These are phyloP conservation scores for Russula brevipes DNA, from an alignment of 768 basidiomycete genomes.

Conservation along the genomic window DNA sequence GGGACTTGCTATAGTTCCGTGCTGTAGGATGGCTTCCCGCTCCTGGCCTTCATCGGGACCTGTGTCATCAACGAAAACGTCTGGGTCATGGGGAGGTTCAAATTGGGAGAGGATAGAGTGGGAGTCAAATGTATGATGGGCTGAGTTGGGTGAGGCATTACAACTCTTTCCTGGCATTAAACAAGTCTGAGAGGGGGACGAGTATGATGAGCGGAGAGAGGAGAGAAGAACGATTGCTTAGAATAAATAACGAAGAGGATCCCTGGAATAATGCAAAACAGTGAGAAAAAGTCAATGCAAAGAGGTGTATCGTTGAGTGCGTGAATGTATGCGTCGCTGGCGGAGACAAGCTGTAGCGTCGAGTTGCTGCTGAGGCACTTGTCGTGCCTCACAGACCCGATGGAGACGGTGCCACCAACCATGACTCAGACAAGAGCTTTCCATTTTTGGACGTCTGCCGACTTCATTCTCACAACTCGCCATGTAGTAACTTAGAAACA, in stretches of 20 bases:
- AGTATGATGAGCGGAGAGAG: not conserved
- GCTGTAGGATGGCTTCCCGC: not conserved
- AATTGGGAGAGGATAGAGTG: conserved; percentile 21
- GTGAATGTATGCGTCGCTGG: not conserved
- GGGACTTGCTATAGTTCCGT: not conserved
- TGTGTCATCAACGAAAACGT: not conserved
- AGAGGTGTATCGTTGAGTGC: not conserved
- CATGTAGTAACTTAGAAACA: too few relatives aligned
- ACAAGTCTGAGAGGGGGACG: conserved; percentile 2
- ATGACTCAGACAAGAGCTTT: conserved; percentile 9
- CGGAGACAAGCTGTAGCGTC: not conserved
- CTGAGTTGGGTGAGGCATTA: conserved; percentile 21
- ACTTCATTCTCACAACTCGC: too few relatives aligned
- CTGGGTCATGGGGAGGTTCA: not conserved
- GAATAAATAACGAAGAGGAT: conserved; percentile 14
- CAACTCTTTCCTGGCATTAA: conserved; percentile 23
- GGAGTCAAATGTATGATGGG: conserved; percentile 8
- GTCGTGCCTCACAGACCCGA: not conserved
- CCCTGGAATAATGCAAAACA: not conserved
- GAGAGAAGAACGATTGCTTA: not conserved
- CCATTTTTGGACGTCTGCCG: not conserved
- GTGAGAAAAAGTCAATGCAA: not conserved
- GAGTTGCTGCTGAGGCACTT: not conserved
- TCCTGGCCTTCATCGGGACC: not conserved
- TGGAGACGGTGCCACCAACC: not conserved